A percentile compares a stretch with the other conserved stretches of the same genome.
phyloP scores from a whole-genome alignment of 2,329 filamentous ascomycete species.

The Clonostachys solani region DNA sequence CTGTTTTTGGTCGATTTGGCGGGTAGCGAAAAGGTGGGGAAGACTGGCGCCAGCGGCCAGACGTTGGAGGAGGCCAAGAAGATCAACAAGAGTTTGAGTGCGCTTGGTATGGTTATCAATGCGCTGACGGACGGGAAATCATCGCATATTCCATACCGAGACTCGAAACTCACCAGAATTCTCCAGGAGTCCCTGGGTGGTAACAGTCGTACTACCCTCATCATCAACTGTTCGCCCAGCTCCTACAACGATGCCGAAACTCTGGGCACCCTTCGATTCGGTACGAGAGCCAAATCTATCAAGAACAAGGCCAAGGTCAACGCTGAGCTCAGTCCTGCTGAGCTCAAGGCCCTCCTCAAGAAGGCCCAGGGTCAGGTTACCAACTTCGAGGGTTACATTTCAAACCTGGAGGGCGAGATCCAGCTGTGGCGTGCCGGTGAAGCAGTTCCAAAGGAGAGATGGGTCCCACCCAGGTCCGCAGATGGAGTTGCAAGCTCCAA shows the following conservation, averaged over 20 bases:
- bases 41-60: conserved; percentile 95
- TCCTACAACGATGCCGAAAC: conserved; percentile 98
- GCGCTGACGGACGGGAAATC: conserved; percentile 95
- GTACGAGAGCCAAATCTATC: conserved; percentile 95
- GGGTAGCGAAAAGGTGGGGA: conserved; percentile 97
- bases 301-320: conserved; percentile 99
- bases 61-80: conserved; percentile 98
- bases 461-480: conserved; percentile 64
- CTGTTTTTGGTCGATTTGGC: conserved; percentile 97
- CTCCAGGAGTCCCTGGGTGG: conserved; percentile 95
- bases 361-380: conserved; percentile 89
- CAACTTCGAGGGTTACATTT: conserved; percentile 83
- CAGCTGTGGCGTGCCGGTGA: conserved; percentile 86
- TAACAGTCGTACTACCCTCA: conserved; percentile 96
- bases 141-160: conserved; percentile 91
- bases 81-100: conserved; percentile 99
- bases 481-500: conserved; percentile 34
- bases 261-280: conserved; percentile 85
- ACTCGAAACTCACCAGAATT: conserved; percentile 96
- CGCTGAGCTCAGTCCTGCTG: conserved; percentile 89
- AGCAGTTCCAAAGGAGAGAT: conserved; percentile 80
- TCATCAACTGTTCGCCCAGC: conserved; percentile 98
- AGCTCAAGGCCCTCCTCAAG: conserved; percentile 89
- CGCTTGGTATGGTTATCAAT: conserved; percentile 98
- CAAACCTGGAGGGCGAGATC: conserved; percentile 78